These are phyloP conservation scores for Aspergillus affinis DNA, from an alignment of 495 filamentous ascomycete genomes.

Conservation along the genomic window DNA sequence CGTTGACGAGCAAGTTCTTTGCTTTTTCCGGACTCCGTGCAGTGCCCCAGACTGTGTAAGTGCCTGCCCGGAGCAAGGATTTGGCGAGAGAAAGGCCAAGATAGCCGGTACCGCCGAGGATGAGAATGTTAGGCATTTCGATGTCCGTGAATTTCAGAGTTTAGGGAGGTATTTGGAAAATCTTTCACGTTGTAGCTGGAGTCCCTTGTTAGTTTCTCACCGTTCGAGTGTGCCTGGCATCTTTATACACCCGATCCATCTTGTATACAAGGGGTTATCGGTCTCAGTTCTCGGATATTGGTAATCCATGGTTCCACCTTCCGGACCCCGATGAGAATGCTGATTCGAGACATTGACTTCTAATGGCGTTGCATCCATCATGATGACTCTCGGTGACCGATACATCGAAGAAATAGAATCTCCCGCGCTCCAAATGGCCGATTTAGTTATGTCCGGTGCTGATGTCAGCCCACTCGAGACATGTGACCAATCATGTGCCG, in stretches of 20 bases:
- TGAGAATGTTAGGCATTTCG: slow-evolving; percentile 42
- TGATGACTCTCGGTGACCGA: neutral
- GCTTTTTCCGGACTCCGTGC: slow-evolving; percentile 36
- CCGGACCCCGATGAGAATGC: too few species aligned
- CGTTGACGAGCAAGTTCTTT: slow-evolving; percentile 22
- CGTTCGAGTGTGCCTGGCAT: neutral
- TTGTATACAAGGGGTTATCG: neutral
- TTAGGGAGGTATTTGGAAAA: neutral
- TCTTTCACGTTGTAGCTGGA: too few species aligned
- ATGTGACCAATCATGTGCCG: neutral
- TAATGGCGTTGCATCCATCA: too few species aligned
- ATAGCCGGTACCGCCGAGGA: slow-evolving; percentile 46
- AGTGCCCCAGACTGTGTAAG: slow-evolving; percentile 41
- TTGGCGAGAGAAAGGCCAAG: slow-evolving; percentile 35
- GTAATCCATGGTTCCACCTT: neutral
- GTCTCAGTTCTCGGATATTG: neutral
- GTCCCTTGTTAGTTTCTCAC: neutral
- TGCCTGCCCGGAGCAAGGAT: slow-evolving; percentile 32
- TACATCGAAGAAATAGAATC: neutral
- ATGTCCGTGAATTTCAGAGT: neutral
- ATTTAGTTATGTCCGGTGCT: neutral
- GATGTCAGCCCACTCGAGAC: neutral
- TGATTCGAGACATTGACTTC: too few species aligned
- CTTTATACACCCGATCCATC: neutral
- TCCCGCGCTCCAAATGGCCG: too few species aligned